Evolutionary conservation across 1,284 basidiomycete genomes (phyloP), one percentile per base, ranked within the genome.

Genomic region (Ceratobasidium sp.): DNA sequence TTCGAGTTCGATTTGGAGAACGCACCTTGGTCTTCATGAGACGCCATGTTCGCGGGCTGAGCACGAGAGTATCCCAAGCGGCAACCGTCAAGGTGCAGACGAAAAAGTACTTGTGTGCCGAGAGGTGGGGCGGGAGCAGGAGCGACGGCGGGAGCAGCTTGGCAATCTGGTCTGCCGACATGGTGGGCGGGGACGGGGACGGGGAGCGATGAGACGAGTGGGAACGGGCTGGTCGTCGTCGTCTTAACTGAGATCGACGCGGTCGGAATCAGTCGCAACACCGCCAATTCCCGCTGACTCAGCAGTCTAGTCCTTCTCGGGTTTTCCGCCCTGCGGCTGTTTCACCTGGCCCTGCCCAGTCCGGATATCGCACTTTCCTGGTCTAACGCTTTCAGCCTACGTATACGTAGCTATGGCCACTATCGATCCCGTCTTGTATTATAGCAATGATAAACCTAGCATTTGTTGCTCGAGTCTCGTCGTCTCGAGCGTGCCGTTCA

Each of bases 41-140:
- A 48, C 88, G 85, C 86, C 88, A 93, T 69, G 89, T 88, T 60
- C 92, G 82, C 0, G 92, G 92, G 5, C 88, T 89, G 53, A 93
- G 85, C 26, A 93, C 92, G 76, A 93, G 87, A 39, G 91, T 89
- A 77, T 93, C 92, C 92, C 92, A 93, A 10, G 92, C 92, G 0
- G 92, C 90, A 70, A 93, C 90, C 60, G 92, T 93, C 73, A 93
- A 85, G 0, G 92, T 92, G 82, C 92, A 93, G 73, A 93, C 92
- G 67, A 91, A 87, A 80, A 93, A 92, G 77, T 93, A 93, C 80
- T 93, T 92, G 84, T 93, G 92, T 0, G 91, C 92, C 45, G 86
- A 88, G 34, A 93, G 84, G 78, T 92, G 92, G 0, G 92, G 84
- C 0, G 91, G 85, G 3, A 92, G 85, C 32, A 74, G 57, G 36